phyloP scores from a whole-genome alignment of 805 yeast species.

The Kodamaea fukazawae region DNA sequence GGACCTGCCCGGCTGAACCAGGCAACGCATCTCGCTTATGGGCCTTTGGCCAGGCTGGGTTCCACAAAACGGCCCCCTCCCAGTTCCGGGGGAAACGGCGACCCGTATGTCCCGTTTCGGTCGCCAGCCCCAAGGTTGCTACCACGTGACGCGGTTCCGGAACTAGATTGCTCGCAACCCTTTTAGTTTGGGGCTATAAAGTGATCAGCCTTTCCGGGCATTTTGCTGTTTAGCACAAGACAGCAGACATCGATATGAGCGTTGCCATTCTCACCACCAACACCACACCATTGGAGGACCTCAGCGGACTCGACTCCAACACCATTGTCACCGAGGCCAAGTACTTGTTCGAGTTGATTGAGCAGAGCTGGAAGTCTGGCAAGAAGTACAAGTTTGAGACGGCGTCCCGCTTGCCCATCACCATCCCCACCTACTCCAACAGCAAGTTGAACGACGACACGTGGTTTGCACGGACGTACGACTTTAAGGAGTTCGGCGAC shows the following conservation, averaged over 20 bases:
- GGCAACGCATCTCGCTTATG: too few relatives aligned
- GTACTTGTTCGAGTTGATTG: constrained; percentile 12
- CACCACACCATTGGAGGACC: constrained; percentile 13
- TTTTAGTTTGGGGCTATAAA: background rate
- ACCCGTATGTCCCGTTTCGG: too few relatives aligned
- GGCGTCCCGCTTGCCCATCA: constrained; percentile 8
- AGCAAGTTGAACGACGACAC: constrained; percentile 12
- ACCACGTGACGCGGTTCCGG: background rate
- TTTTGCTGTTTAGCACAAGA: background rate
- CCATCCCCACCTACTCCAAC: constrained; percentile 13
- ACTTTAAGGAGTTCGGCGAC: constrained; percentile 14
- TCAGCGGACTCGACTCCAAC: constrained; percentile 12
- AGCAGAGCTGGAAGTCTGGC: constrained; percentile 13
- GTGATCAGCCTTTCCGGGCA: background rate
- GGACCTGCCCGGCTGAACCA: too few relatives aligned
- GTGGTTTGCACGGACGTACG: constrained; percentile 16
- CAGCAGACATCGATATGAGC: constrained; percentile 6
- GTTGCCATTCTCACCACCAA: constrained; percentile 13
- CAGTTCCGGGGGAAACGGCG: too few relatives aligned
- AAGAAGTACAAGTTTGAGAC: constrained; percentile 13
- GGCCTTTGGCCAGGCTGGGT: too few relatives aligned
- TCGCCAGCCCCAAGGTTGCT: too few relatives aligned
- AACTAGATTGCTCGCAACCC: constrained; percentile 4
- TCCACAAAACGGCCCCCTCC: too few relatives aligned
- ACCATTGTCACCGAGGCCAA: constrained; percentile 12